These are phyloP conservation scores for Rhexocercosporidium sp. DNA, from an alignment of 2,329 filamentous ascomycete species.

Conservation along the genomic window DNA sequence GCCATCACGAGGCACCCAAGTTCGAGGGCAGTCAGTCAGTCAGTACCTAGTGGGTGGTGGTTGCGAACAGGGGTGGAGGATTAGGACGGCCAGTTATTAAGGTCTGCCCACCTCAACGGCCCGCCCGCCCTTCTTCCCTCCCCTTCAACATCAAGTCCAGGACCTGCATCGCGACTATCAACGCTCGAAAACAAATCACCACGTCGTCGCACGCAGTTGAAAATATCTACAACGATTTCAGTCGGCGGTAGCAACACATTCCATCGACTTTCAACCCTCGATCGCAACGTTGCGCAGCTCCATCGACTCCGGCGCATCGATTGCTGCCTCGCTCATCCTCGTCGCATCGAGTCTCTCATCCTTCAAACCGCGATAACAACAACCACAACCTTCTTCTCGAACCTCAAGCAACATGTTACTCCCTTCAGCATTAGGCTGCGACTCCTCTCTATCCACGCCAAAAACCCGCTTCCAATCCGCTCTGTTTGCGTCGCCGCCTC, in stretches of 20 bases:
- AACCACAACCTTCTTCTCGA: neutral
- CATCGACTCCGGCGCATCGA: slow-evolving; percentile 35
- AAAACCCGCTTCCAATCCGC: slow-evolving; percentile 46
- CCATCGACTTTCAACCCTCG: neutral
- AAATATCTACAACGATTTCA: slow-evolving; percentile 21
- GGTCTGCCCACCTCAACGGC: slow-evolving; percentile 21
- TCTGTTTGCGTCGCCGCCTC: slow-evolving; percentile 63
- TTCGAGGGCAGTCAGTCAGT: neutral
- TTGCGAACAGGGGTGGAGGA: neutral
- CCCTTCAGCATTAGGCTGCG: slow-evolving; percentile 63
- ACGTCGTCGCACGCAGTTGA: slow-evolving; percentile 23
- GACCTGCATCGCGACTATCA: slow-evolving; percentile 21
- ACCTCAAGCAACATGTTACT: slow-evolving; percentile 55
- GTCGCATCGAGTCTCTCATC: slow-evolving; percentile 23
- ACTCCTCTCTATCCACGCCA: slow-evolving; percentile 47
- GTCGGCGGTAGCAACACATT: slow-evolving; percentile 6
- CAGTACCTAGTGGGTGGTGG: neutral
- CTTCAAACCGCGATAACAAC: slow-evolving; percentile 13
- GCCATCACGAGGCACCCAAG: slow-evolving; percentile 20
- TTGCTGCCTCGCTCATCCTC: neutral
- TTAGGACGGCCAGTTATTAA: slow-evolving; percentile 27
- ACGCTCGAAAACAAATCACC: slow-evolving; percentile 16
- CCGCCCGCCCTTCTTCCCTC: slow-evolving; percentile 15
- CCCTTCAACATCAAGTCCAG: slow-evolving; percentile 7
- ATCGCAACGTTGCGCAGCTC: slow-evolving; percentile 15